Conservation (phyloP, 2,329 filamentous ascomycete species). For the Seiridium cupressi region DNA sequence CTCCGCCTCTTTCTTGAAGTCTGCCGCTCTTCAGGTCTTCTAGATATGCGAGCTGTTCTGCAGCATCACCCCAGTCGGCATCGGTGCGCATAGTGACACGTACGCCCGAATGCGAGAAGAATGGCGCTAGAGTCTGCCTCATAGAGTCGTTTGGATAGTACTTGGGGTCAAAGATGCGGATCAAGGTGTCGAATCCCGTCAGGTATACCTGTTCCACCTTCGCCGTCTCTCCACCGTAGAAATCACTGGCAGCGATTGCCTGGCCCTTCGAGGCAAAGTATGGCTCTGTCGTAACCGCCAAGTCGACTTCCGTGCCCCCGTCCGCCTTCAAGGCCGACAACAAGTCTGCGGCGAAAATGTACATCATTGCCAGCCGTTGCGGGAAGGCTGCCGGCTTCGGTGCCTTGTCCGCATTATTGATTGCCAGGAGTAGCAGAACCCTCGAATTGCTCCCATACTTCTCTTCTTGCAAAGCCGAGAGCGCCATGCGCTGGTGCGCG, state of each 20-base stretch:
- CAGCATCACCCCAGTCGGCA: constrained; percentile 56
- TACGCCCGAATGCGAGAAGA: constrained; percentile 61
- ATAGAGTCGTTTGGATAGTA: constrained; percentile 61
- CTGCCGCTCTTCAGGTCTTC: constrained; percentile 42
- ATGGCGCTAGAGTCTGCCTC: constrained; percentile 55
- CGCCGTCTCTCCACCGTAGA: constrained; percentile 31
- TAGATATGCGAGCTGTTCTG: constrained; percentile 55
- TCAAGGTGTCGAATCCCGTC: constrained; percentile 73
- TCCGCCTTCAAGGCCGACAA: constrained; percentile 16
- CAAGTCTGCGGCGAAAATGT: constrained; percentile 60
- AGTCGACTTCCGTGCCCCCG: constrained; percentile 47
- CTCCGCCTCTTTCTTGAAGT: constrained; percentile 52
- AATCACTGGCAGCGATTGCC: constrained; percentile 25
- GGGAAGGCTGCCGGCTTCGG: constrained; percentile 67
- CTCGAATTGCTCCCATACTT: constrained; percentile 24
- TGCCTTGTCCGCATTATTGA: constrained; percentile 66
- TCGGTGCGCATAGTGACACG: constrained; percentile 63
- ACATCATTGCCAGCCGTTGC: constrained; percentile 70
- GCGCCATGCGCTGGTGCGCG: constrained; percentile 58
- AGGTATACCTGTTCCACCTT: constrained; percentile 61
- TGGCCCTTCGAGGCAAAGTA: constrained; percentile 53
- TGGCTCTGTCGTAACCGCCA: constrained; percentile 68
- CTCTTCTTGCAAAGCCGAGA: constrained; percentile 38
- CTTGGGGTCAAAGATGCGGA: constrained; percentile 69
- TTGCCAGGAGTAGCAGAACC: constrained; percentile 59